Percentiles rank a stretch among this genome's conserved stretches.
These are phyloP conservation scores for Cercospora sojina DNA, from an alignment of 2,329 filamentous ascomycete species.

Conservation along the genomic window DNA sequence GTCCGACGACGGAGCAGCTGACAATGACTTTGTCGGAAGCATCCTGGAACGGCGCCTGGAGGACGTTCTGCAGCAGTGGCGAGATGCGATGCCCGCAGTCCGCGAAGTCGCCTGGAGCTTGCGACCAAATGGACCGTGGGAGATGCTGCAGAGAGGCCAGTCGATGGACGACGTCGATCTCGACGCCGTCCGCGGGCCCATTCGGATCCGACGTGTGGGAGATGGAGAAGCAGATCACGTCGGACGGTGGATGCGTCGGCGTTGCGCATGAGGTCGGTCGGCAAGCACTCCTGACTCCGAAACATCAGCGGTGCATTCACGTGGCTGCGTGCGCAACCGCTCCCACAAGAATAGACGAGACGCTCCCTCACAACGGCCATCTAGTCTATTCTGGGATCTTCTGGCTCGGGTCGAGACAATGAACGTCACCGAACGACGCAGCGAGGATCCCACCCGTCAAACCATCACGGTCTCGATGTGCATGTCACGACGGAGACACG, in stretches of 20 bases:
- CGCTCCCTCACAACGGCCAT: neutral
- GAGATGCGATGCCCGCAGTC: slow-evolving; percentile 49
- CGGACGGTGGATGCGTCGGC: neutral
- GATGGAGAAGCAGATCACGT: slow-evolving; percentile 4
- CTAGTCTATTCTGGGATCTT: neutral
- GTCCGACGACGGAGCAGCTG: slow-evolving; percentile 11
- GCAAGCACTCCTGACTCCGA: slow-evolving; percentile 7
- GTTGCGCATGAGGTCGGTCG: slow-evolving; percentile 10
- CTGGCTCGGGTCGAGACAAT: neutral
- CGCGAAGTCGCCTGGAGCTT: slow-evolving; percentile 46
- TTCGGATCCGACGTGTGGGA: slow-evolving; percentile 42
- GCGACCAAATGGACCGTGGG: slow-evolving; percentile 44
- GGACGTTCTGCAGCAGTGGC: slow-evolving; percentile 41
- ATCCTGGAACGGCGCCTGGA: slow-evolving; percentile 25
- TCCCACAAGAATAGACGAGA: slow-evolving; percentile 7
- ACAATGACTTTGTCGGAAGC: slow-evolving; percentile 3
- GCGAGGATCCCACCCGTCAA: neutral
- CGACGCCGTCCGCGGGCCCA: slow-evolving; percentile 48
- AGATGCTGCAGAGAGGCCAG: slow-evolving; percentile 52
- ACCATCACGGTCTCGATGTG: neutral
- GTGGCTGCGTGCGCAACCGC: slow-evolving; percentile 2
- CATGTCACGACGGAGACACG: neutral
- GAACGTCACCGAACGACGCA: neutral
- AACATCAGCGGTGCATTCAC: neutral
- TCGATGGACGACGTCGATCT: slow-evolving; percentile 37